phyloP scores from a whole-genome alignment of 805 yeast species.

The Schwanniomyces pseudopolymorphus region DNA sequence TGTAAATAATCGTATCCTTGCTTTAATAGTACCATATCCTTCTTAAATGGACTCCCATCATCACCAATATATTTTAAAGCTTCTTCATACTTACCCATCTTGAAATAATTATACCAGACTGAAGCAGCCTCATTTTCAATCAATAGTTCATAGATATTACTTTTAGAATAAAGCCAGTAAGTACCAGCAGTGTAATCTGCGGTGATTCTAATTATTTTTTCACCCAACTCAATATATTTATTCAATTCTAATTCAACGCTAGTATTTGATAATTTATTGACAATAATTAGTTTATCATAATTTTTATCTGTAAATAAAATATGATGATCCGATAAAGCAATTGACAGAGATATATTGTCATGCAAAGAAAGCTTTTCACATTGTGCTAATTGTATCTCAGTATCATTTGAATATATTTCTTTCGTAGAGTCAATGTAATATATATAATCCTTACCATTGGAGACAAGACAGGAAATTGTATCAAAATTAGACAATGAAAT shows the following conservation, averaged over 20 bases:
- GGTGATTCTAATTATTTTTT: slow-evolving; percentile 24
- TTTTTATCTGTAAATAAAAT: slow-evolving; percentile 18
- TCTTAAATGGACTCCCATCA: slow-evolving; percentile 14
- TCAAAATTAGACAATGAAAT: slow-evolving; percentile 4
- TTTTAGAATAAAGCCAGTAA: slow-evolving; percentile 71
- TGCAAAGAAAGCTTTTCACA: slow-evolving; percentile 11
- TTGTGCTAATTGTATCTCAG: slow-evolving; percentile 22
- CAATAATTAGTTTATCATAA: slow-evolving; percentile 18
- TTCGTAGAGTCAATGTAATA: slow-evolving; percentile 11
- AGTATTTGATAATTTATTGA: slow-evolving; percentile 27
- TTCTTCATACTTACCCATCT: slow-evolving; percentile 54
- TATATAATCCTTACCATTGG: slow-evolving; percentile 13
- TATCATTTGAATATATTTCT: slow-evolving; percentile 29
- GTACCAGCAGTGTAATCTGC: slow-evolving; percentile 45
- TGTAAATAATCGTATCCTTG: slow-evolving; percentile 39
- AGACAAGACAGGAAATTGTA: slow-evolving; percentile 10
- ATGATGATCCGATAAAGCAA: slow-evolving; percentile 31
- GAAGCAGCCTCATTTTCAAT: slow-evolving; percentile 67
- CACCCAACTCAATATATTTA: slow-evolving; percentile 5
- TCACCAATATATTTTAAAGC: slow-evolving; percentile 49
- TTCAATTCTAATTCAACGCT: slow-evolving; percentile 3
- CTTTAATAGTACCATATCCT: slow-evolving; percentile 32
- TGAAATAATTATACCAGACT: slow-evolving; percentile 61
- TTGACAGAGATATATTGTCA: slow-evolving; percentile 9
- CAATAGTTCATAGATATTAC: slow-evolving; percentile 67